Percentiles rank a stretch among this genome's conserved stretches.
These are phyloP conservation scores for Epichloe brachyelytri DNA, from an alignment of 2,329 filamentous ascomycete genomes.

Conservation along the genomic window DNA sequence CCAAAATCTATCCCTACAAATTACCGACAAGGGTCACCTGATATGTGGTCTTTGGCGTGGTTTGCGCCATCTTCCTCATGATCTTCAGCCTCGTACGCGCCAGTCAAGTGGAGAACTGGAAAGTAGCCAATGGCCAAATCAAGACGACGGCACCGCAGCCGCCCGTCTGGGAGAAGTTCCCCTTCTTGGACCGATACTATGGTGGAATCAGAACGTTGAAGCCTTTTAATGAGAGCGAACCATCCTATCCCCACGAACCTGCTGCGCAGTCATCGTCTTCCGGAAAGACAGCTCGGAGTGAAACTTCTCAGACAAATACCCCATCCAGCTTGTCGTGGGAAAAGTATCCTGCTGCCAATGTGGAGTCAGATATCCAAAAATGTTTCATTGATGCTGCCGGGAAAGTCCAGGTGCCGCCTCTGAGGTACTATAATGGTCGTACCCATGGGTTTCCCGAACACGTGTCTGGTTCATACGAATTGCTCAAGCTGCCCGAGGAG, in stretches of 20 bases:
- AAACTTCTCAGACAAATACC: constrained; percentile 3
- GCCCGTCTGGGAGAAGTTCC: constrained; percentile 70
- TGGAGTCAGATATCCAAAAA: constrained; percentile 44
- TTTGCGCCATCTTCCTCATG: constrained; percentile 60
- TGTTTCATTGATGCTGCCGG: constrained; percentile 66
- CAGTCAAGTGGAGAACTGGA: constrained; percentile 56
- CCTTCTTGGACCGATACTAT: constrained; percentile 79
- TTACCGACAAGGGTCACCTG: constrained; percentile 62
- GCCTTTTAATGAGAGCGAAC: constrained; percentile 49
- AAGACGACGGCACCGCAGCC: constrained; percentile 42
- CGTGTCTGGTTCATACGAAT: constrained; percentile 73
- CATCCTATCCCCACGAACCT: constrained; percentile 70
- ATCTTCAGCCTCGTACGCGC: constrained; percentile 63
- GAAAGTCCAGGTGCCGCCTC: constrained; percentile 51
- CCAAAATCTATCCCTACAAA: constrained; percentile 36
- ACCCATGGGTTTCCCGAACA: constrained; percentile 76
- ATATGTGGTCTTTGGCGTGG: constrained; percentile 62
- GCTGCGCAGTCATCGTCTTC: constrained; percentile 6
- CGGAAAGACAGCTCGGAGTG: constrained; percentile 9
- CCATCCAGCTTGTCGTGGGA: constrained; percentile 21
- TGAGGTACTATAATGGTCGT: constrained; percentile 66
- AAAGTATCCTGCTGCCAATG: constrained; percentile 22
- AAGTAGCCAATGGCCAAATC: constrained; percentile 39
- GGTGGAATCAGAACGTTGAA: constrained; percentile 69
- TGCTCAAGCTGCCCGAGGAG: constrained; percentile 66